Evolutionary conservation across 345 rosid species (phyloP).

Genomic region (Rhodamnia argentea): DNA sequence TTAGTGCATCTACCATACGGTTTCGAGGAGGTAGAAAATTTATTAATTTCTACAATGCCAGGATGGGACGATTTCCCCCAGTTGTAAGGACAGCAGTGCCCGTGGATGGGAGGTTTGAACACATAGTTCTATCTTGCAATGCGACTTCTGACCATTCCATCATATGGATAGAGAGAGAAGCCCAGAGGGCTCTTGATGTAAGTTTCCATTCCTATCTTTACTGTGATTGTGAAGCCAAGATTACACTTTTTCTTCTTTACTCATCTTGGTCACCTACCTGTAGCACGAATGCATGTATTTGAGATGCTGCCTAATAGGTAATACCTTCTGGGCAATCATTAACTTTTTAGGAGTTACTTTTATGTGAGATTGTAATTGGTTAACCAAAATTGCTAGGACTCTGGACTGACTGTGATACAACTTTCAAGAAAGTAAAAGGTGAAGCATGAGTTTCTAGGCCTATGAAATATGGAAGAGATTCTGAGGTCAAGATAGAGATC

Average conservation of each 20-base stretch:
- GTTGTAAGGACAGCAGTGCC: constrained; percentile 93
- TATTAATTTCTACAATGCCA: constrained; percentile 10
- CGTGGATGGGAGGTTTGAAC: constrained; percentile 94
- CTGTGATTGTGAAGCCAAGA: neutral
- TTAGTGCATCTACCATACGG: neutral
- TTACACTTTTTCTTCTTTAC: neutral
- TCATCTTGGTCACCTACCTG: neutral
- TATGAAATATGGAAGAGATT: neutral
- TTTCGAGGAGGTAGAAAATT: neutral
- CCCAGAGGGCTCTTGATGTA: constrained; percentile 70
- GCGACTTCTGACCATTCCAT: constrained; percentile 95
- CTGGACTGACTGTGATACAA: neutral
- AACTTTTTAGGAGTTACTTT: neutral
- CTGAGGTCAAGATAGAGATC: neutral
- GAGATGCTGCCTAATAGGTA: neutral
- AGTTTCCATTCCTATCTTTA: constrained; percentile 7
- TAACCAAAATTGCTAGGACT: neutral
- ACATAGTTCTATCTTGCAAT: constrained; percentile 84
- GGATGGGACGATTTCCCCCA: constrained; percentile 81
- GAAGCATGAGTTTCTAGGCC: neutral
- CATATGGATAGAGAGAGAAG: constrained; percentile 85
- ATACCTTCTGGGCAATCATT: neutral
- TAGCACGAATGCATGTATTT: neutral
- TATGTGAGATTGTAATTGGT: neutral
- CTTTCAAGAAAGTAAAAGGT: neutral